Evolutionary conservation across 2,329 filamentous ascomycete species (phyloP).

Genomic region (Gaeumannomyces sp.): DNA sequence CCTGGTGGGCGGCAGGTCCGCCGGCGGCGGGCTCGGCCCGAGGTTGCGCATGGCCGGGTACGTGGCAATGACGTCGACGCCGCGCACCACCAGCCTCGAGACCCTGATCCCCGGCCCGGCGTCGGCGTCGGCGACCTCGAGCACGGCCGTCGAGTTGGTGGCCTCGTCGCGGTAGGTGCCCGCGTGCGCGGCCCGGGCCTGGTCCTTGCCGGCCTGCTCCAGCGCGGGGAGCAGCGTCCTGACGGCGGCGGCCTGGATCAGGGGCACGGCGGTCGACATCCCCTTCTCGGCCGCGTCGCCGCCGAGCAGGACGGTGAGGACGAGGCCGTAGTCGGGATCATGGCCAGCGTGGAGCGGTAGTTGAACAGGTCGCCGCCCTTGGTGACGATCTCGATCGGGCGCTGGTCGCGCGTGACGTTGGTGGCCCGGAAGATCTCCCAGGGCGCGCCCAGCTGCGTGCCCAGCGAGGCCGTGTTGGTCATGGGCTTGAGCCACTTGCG

Average conservation of each 20-base stretch:
- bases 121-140: constrained; percentile 22
- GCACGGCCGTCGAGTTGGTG: constrained; percentile 33
- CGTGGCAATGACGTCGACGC: constrained; percentile 31
- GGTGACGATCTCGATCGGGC: constrained; percentile 39
- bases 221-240: constrained; percentile 26
- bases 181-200: constrained; percentile 24
- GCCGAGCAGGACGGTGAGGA: constrained; percentile 29
- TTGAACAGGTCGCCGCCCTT: constrained; percentile 38
- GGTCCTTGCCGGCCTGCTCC: constrained; percentile 33
- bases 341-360: constrained; percentile 33
- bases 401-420: constrained; percentile 26
- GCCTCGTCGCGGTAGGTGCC: constrained; percentile 32
- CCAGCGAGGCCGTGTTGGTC: constrained; percentile 30
- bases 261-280: not conserved
- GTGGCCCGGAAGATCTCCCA: constrained; percentile 40
- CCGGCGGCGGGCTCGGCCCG: not conserved
- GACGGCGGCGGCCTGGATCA: not conserved
- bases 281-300: constrained; percentile 12
- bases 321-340: constrained; percentile 41
- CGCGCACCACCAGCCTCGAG: constrained; percentile 34
- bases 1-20: constrained; percentile 1
- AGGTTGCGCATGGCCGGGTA: constrained; percentile 15
- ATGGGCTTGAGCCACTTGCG: constrained; percentile 39
- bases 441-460: constrained; percentile 34
- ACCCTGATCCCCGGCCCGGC: constrained; percentile 16